These are phyloP conservation scores for Papilionanthe hybrid DNA, from an alignment of 116 monocot species.

Conservation along the genomic window DNA sequence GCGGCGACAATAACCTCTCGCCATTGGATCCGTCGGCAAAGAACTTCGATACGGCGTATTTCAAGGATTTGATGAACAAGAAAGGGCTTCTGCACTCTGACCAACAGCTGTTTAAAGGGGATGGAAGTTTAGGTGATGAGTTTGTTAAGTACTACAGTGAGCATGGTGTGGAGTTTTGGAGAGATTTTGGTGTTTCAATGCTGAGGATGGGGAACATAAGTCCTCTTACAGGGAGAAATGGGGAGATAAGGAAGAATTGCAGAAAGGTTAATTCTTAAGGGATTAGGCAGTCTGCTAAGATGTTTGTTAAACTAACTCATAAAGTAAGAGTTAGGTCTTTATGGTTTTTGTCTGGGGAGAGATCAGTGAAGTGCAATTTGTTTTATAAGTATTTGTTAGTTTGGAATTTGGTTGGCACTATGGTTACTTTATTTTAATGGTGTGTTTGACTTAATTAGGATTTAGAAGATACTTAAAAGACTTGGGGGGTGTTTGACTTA, in stretches of 20 bases:
- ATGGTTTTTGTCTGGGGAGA: no score
- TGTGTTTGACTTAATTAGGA: no score
- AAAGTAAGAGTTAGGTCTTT: no score
- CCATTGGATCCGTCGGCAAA: conserved; percentile 20
- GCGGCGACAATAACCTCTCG: conserved; percentile 31
- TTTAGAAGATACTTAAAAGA: no score
- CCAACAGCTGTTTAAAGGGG: conserved; percentile 44
- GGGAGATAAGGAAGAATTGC: conserved; percentile 43
- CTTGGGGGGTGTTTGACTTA: no score
- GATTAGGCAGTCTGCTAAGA: background rate
- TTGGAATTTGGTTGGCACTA: no score
- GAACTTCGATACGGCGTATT: conserved; percentile 33
- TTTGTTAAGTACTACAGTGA: conserved; percentile 23
- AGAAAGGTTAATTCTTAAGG: conserved; percentile 28
- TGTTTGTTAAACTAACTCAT: no score
- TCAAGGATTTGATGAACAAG: conserved; percentile 14
- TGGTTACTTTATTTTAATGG: no score
- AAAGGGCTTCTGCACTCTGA: conserved; percentile 43
- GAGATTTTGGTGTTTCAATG: conserved; percentile 26
- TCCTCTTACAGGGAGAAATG: conserved; percentile 30
- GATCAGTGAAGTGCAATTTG: no score
- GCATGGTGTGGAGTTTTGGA: conserved; percentile 24
- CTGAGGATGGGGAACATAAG: conserved; percentile 38
- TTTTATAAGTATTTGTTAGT: no score
- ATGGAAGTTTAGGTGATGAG: conserved; percentile 21